These are phyloP conservation scores for Amauroascus verrucosus DNA, from an alignment of 2,329 filamentous ascomycete genomes.

Conservation along the genomic window DNA sequence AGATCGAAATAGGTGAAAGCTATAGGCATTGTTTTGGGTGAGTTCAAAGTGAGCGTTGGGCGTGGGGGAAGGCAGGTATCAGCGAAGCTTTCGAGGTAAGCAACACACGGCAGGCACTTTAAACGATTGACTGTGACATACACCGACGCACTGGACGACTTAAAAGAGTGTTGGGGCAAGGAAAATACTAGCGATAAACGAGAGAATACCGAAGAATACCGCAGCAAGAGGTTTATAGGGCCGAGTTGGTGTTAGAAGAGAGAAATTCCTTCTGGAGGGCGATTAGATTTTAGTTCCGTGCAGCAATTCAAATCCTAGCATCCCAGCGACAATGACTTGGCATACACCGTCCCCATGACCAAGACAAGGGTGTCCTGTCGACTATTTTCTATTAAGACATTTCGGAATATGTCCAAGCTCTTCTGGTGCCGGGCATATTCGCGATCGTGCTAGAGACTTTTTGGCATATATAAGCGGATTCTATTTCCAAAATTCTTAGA, in stretches of 20 bases:
- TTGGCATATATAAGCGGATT: too few relatives aligned
- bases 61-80: neutral
- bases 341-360: neutral
- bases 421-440: too few relatives aligned
- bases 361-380: neutral
- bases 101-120: constrained; percentile 1
- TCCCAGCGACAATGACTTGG: constrained; percentile 1
- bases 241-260: neutral
- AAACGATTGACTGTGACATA: neutral
- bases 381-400: neutral
- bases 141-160: neutral
- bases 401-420: too few relatives aligned
- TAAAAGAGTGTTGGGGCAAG: neutral
- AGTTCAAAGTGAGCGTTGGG: neutral
- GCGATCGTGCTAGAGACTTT: too few relatives aligned
- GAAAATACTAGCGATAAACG: neutral
- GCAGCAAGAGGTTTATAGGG: neutral
- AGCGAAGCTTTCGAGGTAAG: too few relatives aligned
- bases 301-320: neutral
- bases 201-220: neutral
- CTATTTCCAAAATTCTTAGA: too few relatives aligned
- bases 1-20: neutral
- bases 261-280: neutral
- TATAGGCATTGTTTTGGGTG: neutral
- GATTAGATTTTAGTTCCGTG: constrained; percentile 1